Percentiles rank a stretch among this genome's conserved stretches.
These are phyloP conservation scores for Verticillium albo-atrum DNA, from an alignment of 2,329 filamentous ascomycete species.

Conservation along the genomic window DNA sequence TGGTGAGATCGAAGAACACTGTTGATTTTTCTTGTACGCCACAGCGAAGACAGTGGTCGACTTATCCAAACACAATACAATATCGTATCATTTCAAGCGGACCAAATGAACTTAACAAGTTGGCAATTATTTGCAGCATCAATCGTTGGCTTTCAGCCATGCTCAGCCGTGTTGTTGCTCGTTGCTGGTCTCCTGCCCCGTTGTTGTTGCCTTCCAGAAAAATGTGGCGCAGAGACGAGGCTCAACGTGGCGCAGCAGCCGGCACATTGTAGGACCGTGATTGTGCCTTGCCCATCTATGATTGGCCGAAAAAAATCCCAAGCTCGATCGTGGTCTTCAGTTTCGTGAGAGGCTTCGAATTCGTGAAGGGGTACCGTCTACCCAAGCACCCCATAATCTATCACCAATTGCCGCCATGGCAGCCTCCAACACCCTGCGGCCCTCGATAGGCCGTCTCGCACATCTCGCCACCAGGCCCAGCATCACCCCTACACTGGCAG, in stretches of 20 bases:
- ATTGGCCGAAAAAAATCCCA: neutral
- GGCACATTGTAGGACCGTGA: neutral
- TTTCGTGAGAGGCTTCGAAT: neutral
- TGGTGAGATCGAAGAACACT: neutral
- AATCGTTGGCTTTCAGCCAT: neutral
- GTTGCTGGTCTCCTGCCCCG: too few species aligned
- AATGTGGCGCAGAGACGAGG: neutral
- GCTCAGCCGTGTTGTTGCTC: neutral
- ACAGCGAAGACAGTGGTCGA: too few species aligned
- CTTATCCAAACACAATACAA: neutral
- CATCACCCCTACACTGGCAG: neutral
- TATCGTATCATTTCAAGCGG: too few species aligned
- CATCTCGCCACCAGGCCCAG: conserved; percentile 11
- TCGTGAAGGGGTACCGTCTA: neutral
- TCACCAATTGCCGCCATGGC: conserved; percentile 19
- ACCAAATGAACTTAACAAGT: neutral
- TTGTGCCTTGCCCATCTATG: neutral
- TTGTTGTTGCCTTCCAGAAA: neutral
- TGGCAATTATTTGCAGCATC: neutral
- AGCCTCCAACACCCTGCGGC: conserved; percentile 20
- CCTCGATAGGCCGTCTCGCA: conserved; percentile 20
- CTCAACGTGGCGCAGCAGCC: neutral
- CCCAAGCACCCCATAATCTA: neutral
- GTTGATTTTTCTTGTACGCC: too few species aligned
- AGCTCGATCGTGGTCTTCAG: neutral